Evolutionary conservation across 1,139 yeast species (phyloP).

Genomic region (Yamadazyma diddensiae): DNA sequence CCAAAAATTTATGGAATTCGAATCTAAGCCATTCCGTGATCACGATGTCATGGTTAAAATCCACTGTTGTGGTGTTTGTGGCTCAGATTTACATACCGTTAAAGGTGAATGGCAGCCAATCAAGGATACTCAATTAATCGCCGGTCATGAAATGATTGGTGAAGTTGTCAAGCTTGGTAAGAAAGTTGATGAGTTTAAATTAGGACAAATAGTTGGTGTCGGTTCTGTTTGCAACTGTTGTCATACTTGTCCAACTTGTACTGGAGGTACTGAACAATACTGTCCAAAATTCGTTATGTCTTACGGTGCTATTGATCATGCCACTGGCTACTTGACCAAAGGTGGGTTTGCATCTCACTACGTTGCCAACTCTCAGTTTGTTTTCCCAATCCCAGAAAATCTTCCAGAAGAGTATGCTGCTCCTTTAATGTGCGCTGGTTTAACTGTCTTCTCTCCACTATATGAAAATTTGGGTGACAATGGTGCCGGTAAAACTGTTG

Average conservation of each 20-base stretch:
- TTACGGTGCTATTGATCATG: slow-evolving; percentile 35
- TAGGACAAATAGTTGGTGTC: slow-evolving; percentile 61
- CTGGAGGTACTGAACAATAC: slow-evolving; percentile 45
- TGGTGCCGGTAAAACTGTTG: slow-evolving; percentile 35
- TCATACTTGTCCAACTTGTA: slow-evolving; percentile 45
- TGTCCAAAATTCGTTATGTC: slow-evolving; percentile 43
- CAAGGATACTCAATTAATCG: slow-evolving; percentile 14
- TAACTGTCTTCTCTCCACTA: slow-evolving; percentile 60
- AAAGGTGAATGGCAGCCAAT: slow-evolving; percentile 44
- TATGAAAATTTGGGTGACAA: slow-evolving; percentile 25
- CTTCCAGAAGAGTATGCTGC: slow-evolving; percentile 50
- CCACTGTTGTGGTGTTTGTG: slow-evolving; percentile 59
- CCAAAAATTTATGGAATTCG: slow-evolving; percentile 37
- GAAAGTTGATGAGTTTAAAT: slow-evolving; percentile 42
- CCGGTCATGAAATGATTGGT: slow-evolving; percentile 56
- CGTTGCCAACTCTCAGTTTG: slow-evolving; percentile 52
- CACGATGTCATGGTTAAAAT: slow-evolving; percentile 46
- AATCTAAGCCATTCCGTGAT: slow-evolving; percentile 27
- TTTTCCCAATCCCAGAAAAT: slow-evolving; percentile 55
- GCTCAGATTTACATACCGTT: slow-evolving; percentile 50
- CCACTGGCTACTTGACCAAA: slow-evolving; percentile 34
- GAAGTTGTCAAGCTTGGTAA: slow-evolving; percentile 46
- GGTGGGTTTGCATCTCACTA: slow-evolving; percentile 65
- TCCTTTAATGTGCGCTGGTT: slow-evolving; percentile 67
- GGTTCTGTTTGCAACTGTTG: slow-evolving; percentile 56